Base-by-base conservation (phyloP, 257 asterid species). In the Gentiana straminea region DNA sequence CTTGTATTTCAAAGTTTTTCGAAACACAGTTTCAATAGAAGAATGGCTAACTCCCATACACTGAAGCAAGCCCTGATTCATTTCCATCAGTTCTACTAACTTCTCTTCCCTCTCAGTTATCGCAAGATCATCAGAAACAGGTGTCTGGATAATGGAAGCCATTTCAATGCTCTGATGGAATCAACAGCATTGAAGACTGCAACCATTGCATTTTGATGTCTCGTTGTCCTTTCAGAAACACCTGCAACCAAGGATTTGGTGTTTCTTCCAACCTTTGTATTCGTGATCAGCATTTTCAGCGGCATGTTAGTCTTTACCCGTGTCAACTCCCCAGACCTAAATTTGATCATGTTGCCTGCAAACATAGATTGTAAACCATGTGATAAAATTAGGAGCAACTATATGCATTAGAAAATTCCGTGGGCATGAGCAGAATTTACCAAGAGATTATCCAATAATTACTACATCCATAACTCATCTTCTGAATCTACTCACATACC, bases 31-130 rank as follows among this genome's bases (percentile, higher is more conserved):
- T 65, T 91, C 98, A 43, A 91, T 91, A 32, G 95, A 79, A 68
- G 80, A 76, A 51, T 91, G 98, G 79, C 93, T 83, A 68, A 91
- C 98, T 12, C 95, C 98, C 97, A 91, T 91, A 69, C 95, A 83
- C 66, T 78, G 94, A 58, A 91, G 96, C 61, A 91, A 62, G 8
- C 97, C 98, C 71, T 91, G 98, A 79, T 79, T 90, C 92, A 86
- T 90, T 79, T 79, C 95, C 92, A 90, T 90, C 50, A 90, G 68
- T 63, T 90, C 96, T 66, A 62, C 96, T 54, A 90, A 63, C 55
- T 79, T 86, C 68, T 84, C 95, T 81, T 91, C 98, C 73, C 87
- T 85, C 79, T 79, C 97, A 11, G 95, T 87, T 69, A 87, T 78
- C 52, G 83, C 86, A 65, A 91, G 90, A 69, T 91, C 97, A 66